These are phyloP conservation scores for Coniochaeta sp. DNA, from an alignment of 2,329 filamentous ascomycete genomes.

Conservation along the genomic window DNA sequence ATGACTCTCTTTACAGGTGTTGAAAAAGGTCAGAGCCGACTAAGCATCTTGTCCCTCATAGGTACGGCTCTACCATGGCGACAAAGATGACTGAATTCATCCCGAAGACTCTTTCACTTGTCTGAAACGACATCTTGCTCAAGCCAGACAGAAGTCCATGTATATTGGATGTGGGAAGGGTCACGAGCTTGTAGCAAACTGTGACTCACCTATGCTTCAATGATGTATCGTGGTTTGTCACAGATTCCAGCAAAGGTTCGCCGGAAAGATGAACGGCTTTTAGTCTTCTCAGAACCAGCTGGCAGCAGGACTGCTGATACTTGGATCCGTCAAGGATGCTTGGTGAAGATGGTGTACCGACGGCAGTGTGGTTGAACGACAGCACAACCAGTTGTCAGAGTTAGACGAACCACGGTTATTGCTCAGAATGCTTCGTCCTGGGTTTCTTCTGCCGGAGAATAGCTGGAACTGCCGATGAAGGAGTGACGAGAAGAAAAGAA, in stretches of 20 bases:
- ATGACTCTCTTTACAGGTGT: not conserved
- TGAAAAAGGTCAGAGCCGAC: not conserved
- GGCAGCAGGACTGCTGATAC: conserved; percentile 20
- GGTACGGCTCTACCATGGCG: not conserved
- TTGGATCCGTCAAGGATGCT: conserved; percentile 20
- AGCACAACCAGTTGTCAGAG: not conserved
- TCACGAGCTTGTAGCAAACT: not conserved
- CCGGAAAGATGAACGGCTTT: conserved; percentile 7
- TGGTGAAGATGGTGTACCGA: conserved; percentile 11
- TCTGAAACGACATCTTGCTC: not conserved
- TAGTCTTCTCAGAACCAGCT: conserved; percentile 17
- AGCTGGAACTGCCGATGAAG: conserved; percentile 5
- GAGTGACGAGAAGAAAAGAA: conserved; percentile 11
- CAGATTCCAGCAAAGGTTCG: not conserved
- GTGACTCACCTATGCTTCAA: not conserved
- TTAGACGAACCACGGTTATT: not conserved
- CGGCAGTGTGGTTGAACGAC: not conserved
- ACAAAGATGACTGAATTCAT: not conserved
- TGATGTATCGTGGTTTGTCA: conserved; percentile 1
- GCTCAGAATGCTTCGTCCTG: not conserved
- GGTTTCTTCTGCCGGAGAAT: not conserved
- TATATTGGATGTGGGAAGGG: not conserved
- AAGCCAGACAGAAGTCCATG: not conserved
- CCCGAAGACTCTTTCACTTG: not conserved
- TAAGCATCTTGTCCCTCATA: not conserved